Evolutionary conservation across 169 alveolate genomes (phyloP).

Genomic region (Blepharisma undulans): DNA sequence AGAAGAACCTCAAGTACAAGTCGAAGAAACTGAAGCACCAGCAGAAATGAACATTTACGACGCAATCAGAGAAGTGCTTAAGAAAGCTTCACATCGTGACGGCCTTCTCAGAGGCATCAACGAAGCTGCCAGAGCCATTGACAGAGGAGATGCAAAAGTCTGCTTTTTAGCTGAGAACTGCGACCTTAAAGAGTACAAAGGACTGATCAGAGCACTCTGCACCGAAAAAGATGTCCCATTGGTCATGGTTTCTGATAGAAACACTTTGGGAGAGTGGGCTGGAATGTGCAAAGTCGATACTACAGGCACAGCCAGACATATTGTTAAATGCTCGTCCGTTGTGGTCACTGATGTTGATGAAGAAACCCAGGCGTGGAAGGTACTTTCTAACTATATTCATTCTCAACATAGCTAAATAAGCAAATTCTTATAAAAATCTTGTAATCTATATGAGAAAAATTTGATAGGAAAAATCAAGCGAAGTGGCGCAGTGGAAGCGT

Average conservation of each 20-base stretch:
- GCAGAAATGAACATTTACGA: slow-evolving; percentile 28
- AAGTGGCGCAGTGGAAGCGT: slow-evolving; percentile 93
- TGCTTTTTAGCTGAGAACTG: slow-evolving; percentile 36
- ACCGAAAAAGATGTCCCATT: slow-evolving; percentile 27
- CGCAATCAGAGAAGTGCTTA: slow-evolving; percentile 28
- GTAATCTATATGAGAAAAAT: background rate
- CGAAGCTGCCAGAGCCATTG: slow-evolving; percentile 42
- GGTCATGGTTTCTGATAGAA: slow-evolving; percentile 6
- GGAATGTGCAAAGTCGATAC: slow-evolving; percentile 36
- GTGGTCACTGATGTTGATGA: slow-evolving; percentile 21
- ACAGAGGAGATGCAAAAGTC: slow-evolving; percentile 32
- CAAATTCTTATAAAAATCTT: background rate
- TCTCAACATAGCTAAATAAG: background rate
- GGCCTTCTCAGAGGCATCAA: slow-evolving; percentile 38
- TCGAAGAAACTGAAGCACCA: slow-evolving; percentile 4
- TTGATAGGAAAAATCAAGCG: slow-evolving; percentile 55
- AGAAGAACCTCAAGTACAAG: slow-evolving; percentile 17
- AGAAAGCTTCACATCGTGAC: slow-evolving; percentile 26
- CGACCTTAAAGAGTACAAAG: slow-evolving; percentile 21
- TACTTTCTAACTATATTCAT: background rate
- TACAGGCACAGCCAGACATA: slow-evolving; percentile 29
- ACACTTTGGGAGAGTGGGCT: slow-evolving; percentile 31
- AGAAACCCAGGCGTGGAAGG: slow-evolving; percentile 38
- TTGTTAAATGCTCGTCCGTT: slow-evolving; percentile 26
- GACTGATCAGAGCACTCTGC: slow-evolving; percentile 19